phyloP scores from a whole-genome alignment of 148 eudicot genomes.

The Rhododendron kiyosumense region DNA sequence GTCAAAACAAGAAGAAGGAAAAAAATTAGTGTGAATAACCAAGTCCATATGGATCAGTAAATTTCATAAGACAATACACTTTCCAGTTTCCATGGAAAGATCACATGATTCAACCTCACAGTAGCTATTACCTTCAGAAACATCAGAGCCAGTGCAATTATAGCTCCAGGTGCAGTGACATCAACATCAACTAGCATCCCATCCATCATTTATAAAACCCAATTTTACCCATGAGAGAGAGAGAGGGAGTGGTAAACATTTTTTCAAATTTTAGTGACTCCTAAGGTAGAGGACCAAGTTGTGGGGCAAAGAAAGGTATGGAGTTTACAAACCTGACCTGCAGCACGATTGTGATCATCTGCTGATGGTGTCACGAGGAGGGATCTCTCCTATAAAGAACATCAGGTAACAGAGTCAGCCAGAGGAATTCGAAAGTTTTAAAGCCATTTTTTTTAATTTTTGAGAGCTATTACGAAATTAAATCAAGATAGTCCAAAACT shows the following conservation, averaged over 20 bases:
- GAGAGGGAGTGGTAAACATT: not conserved
- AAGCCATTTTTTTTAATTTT: not conserved
- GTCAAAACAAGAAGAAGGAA: not conserved
- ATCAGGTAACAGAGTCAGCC: not conserved
- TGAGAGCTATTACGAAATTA: not conserved
- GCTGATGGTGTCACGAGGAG: conserved; percentile 27
- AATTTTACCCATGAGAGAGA: not conserved
- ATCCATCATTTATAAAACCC: conserved; percentile 51
- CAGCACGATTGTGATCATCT: conserved; percentile 39
- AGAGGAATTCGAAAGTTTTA: not conserved
- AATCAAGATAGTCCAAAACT: not conserved
- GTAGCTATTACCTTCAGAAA: conserved; percentile 67
- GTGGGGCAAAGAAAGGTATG: too few relatives aligned
- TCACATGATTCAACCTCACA: not conserved
- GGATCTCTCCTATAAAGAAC: conserved; percentile 53
- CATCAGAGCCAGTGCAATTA: conserved; percentile 81
- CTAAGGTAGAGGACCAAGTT: too few relatives aligned
- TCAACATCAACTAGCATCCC: conserved; percentile 71
- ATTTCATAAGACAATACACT: too few relatives aligned
- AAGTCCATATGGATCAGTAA: not conserved
- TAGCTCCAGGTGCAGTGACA: conserved; percentile 98
- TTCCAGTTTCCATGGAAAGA: not conserved
- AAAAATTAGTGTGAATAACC: not conserved
- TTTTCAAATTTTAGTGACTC: not conserved
- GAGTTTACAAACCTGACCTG: too few relatives aligned